phyloP scores from a whole-genome alignment of 345 rosid species.

The Boechera divaricarpa region DNA sequence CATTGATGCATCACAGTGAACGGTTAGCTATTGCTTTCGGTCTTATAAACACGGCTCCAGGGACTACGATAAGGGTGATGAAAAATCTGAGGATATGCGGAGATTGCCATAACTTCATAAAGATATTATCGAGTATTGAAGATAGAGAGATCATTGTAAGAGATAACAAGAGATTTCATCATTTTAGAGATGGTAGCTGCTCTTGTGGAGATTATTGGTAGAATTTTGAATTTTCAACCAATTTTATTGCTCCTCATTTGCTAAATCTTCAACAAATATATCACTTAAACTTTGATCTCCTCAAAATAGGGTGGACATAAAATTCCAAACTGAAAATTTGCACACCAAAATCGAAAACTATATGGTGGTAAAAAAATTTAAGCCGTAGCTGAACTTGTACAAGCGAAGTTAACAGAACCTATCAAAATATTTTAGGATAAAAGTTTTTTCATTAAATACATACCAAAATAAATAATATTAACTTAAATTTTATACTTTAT shows the following conservation, averaged over 20 bases:
- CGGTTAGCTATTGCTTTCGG: slow-evolving; percentile 71
- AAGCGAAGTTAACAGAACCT: too few relatives aligned
- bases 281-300: background rate
- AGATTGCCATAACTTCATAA: slow-evolving; percentile 70
- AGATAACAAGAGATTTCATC: slow-evolving; percentile 68
- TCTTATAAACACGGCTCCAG: slow-evolving; percentile 52
- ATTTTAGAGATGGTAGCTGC: slow-evolving; percentile 66
- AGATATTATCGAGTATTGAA: slow-evolving; percentile 55
- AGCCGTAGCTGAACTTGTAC: too few relatives aligned
- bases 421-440: too few relatives aligned
- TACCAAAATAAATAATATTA: too few relatives aligned
- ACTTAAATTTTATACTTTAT: too few relatives aligned
- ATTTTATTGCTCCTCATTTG: background rate
- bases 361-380: too few relatives aligned
- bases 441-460: too few relatives aligned
- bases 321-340: too few relatives aligned
- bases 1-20: slow-evolving; percentile 66
- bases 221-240: background rate
- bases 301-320: background rate
- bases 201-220: slow-evolving; percentile 72
- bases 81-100: slow-evolving; percentile 64
- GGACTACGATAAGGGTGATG: slow-evolving; percentile 60
- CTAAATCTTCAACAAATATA: background rate
- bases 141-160: slow-evolving; percentile 59
- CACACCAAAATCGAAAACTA: too few relatives aligned